Evolutionary conservation across 768 basidiomycete genomes (phyloP), one percentile per base, ranked within the genome.

Genomic region (Boletus patriciae): DNA sequence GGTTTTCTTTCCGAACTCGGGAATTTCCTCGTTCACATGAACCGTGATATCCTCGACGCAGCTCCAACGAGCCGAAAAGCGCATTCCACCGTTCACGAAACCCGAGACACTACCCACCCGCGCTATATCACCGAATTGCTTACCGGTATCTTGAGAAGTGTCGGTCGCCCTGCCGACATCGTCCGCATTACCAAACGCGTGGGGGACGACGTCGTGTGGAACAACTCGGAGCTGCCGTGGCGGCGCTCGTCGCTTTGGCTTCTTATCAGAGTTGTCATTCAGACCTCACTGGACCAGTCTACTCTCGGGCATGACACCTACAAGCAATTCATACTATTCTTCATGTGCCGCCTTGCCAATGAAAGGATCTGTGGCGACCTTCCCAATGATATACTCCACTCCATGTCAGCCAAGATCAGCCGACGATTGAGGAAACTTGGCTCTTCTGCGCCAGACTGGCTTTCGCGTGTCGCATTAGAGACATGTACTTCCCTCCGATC

Each of bases 221-320:
- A 70, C 5, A 53, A 69, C 19, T 67, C 76, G 2, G 51, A 59
- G 29, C 66, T 72, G 13, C 52, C 83, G 71, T 84, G 82, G 82
- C 68, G 83, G 27, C 72, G 82, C 23, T 79, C 80, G 10, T 67
- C 79, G 1, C 67, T 80, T 11, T 84, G 82, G 81, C 74, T 82
- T 5, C 62, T 80, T 12, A 64, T 80, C 34, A 77, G 81, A 10
- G 77, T 83, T 5, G 71, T 73, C 1, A 59, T 80, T 25, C 80
- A 81, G 61, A 77, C 72, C 0, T 70, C 75, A 0, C 63, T 75
- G 25, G 58, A 50, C 21, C 62, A 55, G 37, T 61, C 62, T 45
- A 41, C 23, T 33, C n/a, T 52, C 7, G 64, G 61, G 6, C 46
- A 27, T 5, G 42, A 27, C 7, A 41, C 61, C 5, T 76, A 76